A percentile compares a stretch with the other conserved stretches of the same genome.
Evolutionary conservation across 2,329 filamentous ascomycete species (phyloP).

Genomic region (Fusarium sp.): DNA sequence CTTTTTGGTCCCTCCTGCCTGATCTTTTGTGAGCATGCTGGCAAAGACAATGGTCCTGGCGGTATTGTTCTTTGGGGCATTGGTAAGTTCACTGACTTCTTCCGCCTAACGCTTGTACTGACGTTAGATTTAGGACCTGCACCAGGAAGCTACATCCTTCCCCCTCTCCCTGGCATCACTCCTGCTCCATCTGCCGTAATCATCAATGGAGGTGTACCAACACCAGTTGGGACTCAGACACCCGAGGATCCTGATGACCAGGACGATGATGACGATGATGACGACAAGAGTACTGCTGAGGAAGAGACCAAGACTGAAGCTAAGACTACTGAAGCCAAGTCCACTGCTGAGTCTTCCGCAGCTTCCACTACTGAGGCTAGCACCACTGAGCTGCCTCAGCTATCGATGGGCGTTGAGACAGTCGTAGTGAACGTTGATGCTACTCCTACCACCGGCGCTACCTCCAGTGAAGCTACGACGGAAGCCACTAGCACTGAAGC

Average conservation of each 20-base stretch:
- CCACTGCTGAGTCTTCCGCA: not conserved
- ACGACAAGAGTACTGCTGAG: not conserved
- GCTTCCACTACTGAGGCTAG: not conserved
- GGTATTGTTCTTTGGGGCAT: conserved; percentile 7
- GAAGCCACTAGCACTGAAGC: not conserved
- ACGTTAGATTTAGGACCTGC: not conserved
- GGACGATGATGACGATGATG: not conserved
- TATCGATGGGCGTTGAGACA: not conserved
- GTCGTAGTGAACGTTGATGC: not conserved
- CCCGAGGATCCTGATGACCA: not conserved
- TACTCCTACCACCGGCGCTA: not conserved
- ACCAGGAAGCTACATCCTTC: not conserved
- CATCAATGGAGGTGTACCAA: conserved; percentile 3
- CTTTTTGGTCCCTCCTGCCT: not conserved
- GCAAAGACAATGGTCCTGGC: not conserved
- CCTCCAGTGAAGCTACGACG: not conserved
- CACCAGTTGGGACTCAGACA: not conserved
- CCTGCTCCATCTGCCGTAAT: not conserved
- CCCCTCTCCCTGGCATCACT: conserved; percentile 2
- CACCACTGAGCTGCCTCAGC: not conserved
- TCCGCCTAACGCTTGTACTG: fast-evolving
- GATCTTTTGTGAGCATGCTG: conserved; percentile 7
- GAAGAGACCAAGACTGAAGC: conserved; percentile 3
- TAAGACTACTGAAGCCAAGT: not conserved
- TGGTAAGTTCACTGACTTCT: not conserved